phyloP scores from a whole-genome alignment of 2,329 filamentous ascomycete species.

The Myriosclerotinia duriaeana region DNA sequence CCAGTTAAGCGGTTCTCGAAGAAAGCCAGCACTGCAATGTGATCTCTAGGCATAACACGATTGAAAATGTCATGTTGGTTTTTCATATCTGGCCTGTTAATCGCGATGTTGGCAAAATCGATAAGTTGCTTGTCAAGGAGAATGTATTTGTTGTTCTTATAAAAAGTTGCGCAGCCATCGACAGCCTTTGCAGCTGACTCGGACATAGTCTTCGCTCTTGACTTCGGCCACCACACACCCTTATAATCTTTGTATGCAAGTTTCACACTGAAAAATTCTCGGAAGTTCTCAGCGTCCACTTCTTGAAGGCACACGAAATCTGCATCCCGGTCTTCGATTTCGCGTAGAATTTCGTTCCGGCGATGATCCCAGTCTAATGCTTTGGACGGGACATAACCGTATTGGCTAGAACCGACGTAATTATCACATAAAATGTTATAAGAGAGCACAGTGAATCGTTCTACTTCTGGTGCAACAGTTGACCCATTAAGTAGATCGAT shows the following conservation, averaged over 20 bases:
- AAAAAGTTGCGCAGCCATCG: slow-evolving; percentile 96
- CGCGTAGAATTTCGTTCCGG: slow-evolving; percentile 76
- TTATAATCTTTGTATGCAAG: slow-evolving; percentile 88
- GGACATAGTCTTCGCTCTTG: slow-evolving; percentile 85
- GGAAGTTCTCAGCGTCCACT: slow-evolving; percentile 87
- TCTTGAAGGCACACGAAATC: slow-evolving; percentile 95
- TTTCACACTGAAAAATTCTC: slow-evolving; percentile 85
- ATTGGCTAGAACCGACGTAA: slow-evolving; percentile 79
- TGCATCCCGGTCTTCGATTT: slow-evolving; percentile 74
- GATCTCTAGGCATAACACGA: slow-evolving; percentile 96
- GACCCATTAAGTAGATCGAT: slow-evolving; percentile 73
- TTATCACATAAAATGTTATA: slow-evolving; percentile 97
- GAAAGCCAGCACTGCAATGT: slow-evolving; percentile 89
- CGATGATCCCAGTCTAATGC: slow-evolving; percentile 87
- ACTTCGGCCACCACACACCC: slow-evolving; percentile 89
- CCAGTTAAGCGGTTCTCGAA: slow-evolving; percentile 89
- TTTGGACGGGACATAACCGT: slow-evolving; percentile 83
- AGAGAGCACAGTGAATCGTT: slow-evolving; percentile 81
- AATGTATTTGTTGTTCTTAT: slow-evolving; percentile 92
- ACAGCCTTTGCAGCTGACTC: slow-evolving; percentile 87
- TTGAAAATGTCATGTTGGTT: slow-evolving; percentile 98
- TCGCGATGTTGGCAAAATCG: slow-evolving; percentile 87
- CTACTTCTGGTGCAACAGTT: slow-evolving; percentile 50
- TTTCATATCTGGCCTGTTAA: slow-evolving; percentile 95
- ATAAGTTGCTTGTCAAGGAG: slow-evolving; percentile 91